A percentile compares a stretch with the other conserved stretches of the same genome.
Conservation (phyloP, 1,284 basidiomycete species). For the Ustilago tritici region DNA sequence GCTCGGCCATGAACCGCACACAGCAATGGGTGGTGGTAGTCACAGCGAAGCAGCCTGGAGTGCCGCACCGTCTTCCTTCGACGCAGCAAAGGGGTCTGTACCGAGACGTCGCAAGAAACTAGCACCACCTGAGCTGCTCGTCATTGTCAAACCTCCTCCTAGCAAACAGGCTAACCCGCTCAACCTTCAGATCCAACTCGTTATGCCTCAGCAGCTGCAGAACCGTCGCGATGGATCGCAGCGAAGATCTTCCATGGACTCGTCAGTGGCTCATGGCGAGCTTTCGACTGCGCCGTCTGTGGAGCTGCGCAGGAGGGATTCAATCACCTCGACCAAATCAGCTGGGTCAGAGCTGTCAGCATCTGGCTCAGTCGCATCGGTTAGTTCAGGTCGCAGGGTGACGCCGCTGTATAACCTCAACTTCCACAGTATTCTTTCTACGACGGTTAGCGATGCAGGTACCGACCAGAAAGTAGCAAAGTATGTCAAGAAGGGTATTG, state of each 20-base stretch:
- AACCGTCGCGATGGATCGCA: conserved; percentile 25
- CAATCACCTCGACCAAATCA: conserved; percentile 46
- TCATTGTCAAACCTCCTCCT: conserved; percentile 78
- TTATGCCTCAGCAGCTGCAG: conserved; percentile 69
- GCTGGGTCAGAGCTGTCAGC: conserved; percentile 42
- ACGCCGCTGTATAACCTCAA: conserved; percentile 93
- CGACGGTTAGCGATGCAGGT: conserved; percentile 88
- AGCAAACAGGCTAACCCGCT: conserved; percentile 85
- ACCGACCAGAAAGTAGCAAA: conserved; percentile 95
- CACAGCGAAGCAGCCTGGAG: conserved; percentile 50
- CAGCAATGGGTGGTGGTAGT: conserved; percentile 34
- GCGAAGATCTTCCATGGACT: conserved; percentile 38
- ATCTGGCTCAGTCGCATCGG: conserved; percentile 34
- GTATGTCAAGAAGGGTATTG: conserved; percentile 81
- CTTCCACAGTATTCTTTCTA: conserved; percentile 91
- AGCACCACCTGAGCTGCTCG: conserved; percentile 62
- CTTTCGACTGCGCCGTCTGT: conserved; percentile 8
- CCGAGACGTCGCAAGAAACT: conserved; percentile 38
- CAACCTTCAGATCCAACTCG: conserved; percentile 92
- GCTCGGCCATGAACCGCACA: conserved; percentile 22
- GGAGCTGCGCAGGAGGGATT: conserved; percentile 46
- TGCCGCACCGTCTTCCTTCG: conserved; percentile 15
- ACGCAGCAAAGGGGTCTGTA: conserved; percentile 21
- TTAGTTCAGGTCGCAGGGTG: conserved; percentile 75
- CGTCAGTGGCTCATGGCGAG: conserved; percentile 21